phyloP scores from a whole-genome alignment of 2,329 filamentous ascomycete species.

The Pseudogymnoascus sp. region DNA sequence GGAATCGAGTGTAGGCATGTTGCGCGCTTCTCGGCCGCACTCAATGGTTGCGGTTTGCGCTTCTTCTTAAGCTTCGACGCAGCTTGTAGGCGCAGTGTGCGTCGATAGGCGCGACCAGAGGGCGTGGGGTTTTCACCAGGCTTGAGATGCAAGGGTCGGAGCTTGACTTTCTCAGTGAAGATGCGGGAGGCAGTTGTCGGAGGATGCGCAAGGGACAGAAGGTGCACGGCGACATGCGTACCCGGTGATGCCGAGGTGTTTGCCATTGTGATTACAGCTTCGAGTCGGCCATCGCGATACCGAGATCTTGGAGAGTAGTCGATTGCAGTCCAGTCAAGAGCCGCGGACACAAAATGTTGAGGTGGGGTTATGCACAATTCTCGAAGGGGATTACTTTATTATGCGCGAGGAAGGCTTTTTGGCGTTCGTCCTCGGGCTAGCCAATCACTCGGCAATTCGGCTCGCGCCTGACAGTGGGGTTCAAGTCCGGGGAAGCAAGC shows the following conservation, averaged over 20 bases:
- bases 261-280: conserved; percentile 1
- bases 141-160: conserved; percentile 72
- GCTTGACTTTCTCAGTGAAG: conserved; percentile 74
- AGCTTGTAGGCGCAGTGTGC: conserved; percentile 26
- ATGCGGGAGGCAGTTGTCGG: conserved; percentile 63
- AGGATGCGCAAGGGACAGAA: conserved; percentile 74
- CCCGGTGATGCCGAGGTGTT: conserved; percentile 21
- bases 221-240: conserved; percentile 42
- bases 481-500: conserved; percentile 1
- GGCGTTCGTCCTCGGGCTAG: not conserved
- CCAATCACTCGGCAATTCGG: conserved; percentile 8
- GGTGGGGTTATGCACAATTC: conserved; percentile 4
- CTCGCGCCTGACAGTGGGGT: not conserved
- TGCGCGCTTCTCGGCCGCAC: conserved; percentile 67
- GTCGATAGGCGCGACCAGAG: conserved; percentile 49
- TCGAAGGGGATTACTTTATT: not conserved
- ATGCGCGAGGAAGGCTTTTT: not conserved
- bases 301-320: not conserved
- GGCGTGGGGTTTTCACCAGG: conserved; percentile 48
- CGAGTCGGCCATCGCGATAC: not conserved
- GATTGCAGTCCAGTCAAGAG: not conserved
- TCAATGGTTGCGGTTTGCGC: conserved; percentile 60
- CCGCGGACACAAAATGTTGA: not conserved
- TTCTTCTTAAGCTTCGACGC: conserved; percentile 37
- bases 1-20: conserved; percentile 70